phyloP scores from a whole-genome alignment of 2,329 filamentous ascomycete species.

The Nemania sp. region DNA sequence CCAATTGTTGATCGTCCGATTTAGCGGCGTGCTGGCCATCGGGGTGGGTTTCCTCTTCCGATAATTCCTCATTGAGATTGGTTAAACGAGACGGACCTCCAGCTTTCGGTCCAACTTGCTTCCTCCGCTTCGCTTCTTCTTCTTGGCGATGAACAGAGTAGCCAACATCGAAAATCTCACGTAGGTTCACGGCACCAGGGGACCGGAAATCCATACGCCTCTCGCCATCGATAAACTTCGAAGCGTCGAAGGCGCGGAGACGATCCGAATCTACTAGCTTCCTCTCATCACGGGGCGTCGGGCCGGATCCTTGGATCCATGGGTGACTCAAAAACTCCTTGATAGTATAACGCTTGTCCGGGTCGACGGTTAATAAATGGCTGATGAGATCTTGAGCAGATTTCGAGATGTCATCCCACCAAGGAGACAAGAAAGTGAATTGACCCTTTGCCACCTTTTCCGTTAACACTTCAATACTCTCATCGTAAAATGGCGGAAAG shows the following conservation, averaged over 20 bases:
- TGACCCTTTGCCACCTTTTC: conserved; percentile 97
- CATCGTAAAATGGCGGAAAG: conserved; percentile 98
- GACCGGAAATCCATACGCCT: conserved; percentile 90
- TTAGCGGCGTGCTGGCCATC: conserved; percentile 50
- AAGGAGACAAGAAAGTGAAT: conserved; percentile 96
- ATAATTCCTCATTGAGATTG: conserved; percentile 70
- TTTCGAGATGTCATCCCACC: conserved; percentile 99
- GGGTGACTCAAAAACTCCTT: conserved; percentile 91
- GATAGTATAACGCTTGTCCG: conserved; percentile 93
- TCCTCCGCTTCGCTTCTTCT: conserved; percentile 89
- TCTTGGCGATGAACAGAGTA: conserved; percentile 97
- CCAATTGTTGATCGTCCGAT: conserved; percentile 65
- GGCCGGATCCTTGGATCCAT: conserved; percentile 76
- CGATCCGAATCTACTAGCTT: conserved; percentile 49
- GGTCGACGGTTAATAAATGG: conserved; percentile 91
- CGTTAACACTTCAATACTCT: conserved; percentile 94
- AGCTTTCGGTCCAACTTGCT: conserved; percentile 75
- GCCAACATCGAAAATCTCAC: conserved; percentile 97
- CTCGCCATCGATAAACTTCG: conserved; percentile 58
- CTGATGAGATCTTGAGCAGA: conserved; percentile 92
- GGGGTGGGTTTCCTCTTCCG: conserved; percentile 62
- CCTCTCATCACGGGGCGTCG: conserved; percentile 62
- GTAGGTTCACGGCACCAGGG: conserved; percentile 89
- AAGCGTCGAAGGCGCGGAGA: conserved; percentile 61
- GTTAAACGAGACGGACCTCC: conserved; percentile 60